phyloP scores from a whole-genome alignment of 2,329 filamentous ascomycete genomes.

The Falciphora oryzae region DNA sequence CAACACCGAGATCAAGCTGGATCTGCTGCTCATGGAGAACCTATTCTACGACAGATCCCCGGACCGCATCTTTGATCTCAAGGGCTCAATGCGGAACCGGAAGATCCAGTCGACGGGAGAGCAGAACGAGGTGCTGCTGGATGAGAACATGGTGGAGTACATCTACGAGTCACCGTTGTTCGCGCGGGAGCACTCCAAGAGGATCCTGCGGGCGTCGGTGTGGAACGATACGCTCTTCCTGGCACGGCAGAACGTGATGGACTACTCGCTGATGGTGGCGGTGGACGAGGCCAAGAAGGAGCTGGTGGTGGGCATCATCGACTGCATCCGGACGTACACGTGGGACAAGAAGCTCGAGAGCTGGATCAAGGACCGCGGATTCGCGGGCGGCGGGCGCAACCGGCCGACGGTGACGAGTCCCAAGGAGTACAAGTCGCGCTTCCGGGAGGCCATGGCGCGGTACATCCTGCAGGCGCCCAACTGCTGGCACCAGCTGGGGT shows the following conservation, averaged over 20 bases:
- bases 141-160: constrained; percentile 99
- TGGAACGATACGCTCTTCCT: constrained; percentile 98
- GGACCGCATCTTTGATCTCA: constrained; percentile 88
- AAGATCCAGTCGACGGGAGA: constrained; percentile 95
- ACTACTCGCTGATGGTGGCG: constrained; percentile 97
- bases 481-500: constrained; percentile 66
- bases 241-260: constrained; percentile 95
- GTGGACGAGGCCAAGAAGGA: constrained; percentile 88
- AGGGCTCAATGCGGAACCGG: constrained; percentile 97
- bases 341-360: constrained; percentile 99
- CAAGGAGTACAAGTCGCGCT: constrained; percentile 94
- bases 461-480: constrained; percentile 72
- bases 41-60: constrained; percentile 92
- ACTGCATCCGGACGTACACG: constrained; percentile 96
- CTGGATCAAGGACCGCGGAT: constrained; percentile 97
- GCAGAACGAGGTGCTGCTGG: constrained; percentile 90
- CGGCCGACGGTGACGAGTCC: constrained; percentile 94
- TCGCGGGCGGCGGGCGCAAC: constrained; percentile 69
- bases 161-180: constrained; percentile 97
- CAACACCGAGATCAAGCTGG: constrained; percentile 89
- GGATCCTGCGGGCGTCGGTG: constrained; percentile 81
- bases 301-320: constrained; percentile 94
- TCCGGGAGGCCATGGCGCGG: constrained; percentile 87
- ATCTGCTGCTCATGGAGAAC: constrained; percentile 94
- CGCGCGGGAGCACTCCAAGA: constrained; percentile 92